Base-by-base conservation (phyloP, 1,139 yeast species). In the Suzukiozyma palmioleophila region DNA sequence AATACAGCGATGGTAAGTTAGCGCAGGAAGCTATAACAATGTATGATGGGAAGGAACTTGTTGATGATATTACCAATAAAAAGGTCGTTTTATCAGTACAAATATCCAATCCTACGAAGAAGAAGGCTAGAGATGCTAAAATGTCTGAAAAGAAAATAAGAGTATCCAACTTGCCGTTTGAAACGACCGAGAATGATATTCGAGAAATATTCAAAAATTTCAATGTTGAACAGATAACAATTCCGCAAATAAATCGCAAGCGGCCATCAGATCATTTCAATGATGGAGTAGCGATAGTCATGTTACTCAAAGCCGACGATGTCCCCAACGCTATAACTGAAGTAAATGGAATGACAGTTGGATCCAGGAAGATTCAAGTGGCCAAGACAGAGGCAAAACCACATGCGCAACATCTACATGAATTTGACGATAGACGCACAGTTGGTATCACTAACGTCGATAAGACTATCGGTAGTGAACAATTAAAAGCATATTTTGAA, bases 111-210 rank as follows among this genome's bases (percentile, higher is more conserved):
- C 53, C 53, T 3, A 36, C 40, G 30, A 44, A 41, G 10, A 40
- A 40, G 35, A 45, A 43, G 30, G 37, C 40, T 14, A 30, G 51
- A 24, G 42, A 34, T 21, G 15, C 41, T 1, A 55, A 53, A 8
- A 40, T 53, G 7, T 44, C 43, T 13, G 57, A 55, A 31, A 33
- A 59, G 26, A 54, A 56, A 40, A 44, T 84, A 0, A 82, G 83
- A 73, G 78, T 80, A 2, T 74, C 92, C 0, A 87, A 86, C 51
- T 81, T 79, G 45, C 86, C 92, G 0, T 82, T 86, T 3, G 53
- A 64, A 1, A 73, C 60, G 43, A 59, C 47, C 45, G 63, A 46
- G 59, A 59, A 45, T 0, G 47, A 51, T 1, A 28, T 79, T 3
- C 44, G 52, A 18, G 48, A 54, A 0, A 43, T 56, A 8, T 68